phyloP scores from a whole-genome alignment of 164 flowering plant genomes.

The Annona squamosa region DNA sequence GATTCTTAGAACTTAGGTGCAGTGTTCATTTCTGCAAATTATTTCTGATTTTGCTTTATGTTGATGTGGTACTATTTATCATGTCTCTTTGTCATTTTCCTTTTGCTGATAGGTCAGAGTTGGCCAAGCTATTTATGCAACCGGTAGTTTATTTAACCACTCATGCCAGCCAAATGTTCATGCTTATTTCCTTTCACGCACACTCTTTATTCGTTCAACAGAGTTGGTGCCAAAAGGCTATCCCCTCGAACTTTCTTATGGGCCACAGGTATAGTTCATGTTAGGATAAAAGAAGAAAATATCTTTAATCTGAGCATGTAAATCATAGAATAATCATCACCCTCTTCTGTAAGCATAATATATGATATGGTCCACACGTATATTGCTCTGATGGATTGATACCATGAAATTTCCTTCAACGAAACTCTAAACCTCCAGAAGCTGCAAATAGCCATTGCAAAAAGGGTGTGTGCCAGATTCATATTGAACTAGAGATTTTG shows the following conservation, averaged over 20 bases:
- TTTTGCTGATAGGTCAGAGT: slow-evolving; percentile 54
- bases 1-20: too few relatives aligned
- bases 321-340: background rate
- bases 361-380: background rate
- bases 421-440: background rate
- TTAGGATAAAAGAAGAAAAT: too few relatives aligned
- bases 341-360: background rate
- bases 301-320: too few relatives aligned
- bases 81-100: slow-evolving; percentile 7
- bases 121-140: slow-evolving; percentile 75
- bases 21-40: too few relatives aligned
- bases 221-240: slow-evolving; percentile 46
- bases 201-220: slow-evolving; percentile 58
- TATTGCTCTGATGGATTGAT: background rate
- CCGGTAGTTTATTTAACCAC: slow-evolving; percentile 85
- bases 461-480: background rate
- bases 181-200: slow-evolving; percentile 75
- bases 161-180: slow-evolving; percentile 87
- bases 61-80: background rate
- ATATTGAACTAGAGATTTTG: background rate
- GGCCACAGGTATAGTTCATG: slow-evolving; percentile 63
- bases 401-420: background rate
- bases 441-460: background rate
- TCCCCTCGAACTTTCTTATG: slow-evolving; percentile 81
- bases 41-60: background rate